Evolutionary conservation across 2,329 filamentous ascomycete genomes (phyloP).

Genomic region (Hymenotorrendiella dingleyae): DNA sequence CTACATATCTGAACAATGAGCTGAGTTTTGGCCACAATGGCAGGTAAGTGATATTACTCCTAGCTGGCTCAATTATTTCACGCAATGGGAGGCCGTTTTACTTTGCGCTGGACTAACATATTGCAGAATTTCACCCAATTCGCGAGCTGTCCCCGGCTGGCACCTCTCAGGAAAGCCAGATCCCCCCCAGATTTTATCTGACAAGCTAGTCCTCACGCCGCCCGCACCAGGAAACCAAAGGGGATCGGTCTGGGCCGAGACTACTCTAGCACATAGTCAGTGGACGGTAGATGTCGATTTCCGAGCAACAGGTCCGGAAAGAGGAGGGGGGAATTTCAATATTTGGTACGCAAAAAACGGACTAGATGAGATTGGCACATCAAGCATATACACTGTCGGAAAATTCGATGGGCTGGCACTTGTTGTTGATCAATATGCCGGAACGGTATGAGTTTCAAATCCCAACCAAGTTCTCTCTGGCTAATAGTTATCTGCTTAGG

Average conservation of each 20-base stretch:
- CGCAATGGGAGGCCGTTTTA: no score
- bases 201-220: slow-evolving; percentile 88
- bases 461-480: no score
- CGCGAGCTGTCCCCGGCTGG: slow-evolving; percentile 26
- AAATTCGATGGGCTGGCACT: slow-evolving; percentile 88
- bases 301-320: slow-evolving; percentile 76
- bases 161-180: slow-evolving; percentile 38
- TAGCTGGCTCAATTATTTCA: background rate
- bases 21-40: slow-evolving; percentile 40
- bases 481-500: no score
- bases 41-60: slow-evolving; percentile 23
- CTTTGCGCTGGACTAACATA: slow-evolving; percentile 14
- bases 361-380: slow-evolving; percentile 55
- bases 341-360: slow-evolving; percentile 82
- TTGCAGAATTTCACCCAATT: slow-evolving; percentile 28
- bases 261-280: slow-evolving; percentile 52
- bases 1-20: slow-evolving; percentile 28
- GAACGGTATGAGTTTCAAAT: slow-evolving; percentile 46
- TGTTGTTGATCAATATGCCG: slow-evolving; percentile 77
- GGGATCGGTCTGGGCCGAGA: slow-evolving; percentile 75
- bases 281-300: slow-evolving; percentile 87
- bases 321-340: slow-evolving; percentile 83
- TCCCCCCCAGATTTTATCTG: slow-evolving; percentile 65
- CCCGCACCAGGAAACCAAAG: slow-evolving; percentile 79
- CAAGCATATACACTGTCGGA: slow-evolving; percentile 77